Percentiles rank a stretch among this genome's conserved stretches.
These are phyloP conservation scores for Collybiopsis confluens DNA, from an alignment of 768 basidiomycete genomes.

Conservation along the genomic window DNA sequence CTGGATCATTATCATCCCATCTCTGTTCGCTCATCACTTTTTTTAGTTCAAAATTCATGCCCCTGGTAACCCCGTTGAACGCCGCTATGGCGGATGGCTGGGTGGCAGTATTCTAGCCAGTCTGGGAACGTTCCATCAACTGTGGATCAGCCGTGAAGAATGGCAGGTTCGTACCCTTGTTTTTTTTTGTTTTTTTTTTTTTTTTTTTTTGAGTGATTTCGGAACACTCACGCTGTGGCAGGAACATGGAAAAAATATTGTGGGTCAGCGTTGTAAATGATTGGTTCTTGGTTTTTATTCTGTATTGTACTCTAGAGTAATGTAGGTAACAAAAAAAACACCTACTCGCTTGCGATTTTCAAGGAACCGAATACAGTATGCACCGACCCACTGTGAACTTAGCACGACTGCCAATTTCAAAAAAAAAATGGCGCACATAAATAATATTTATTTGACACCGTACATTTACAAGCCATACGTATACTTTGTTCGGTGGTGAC, in stretches of 20 bases:
- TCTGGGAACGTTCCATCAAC: constrained; percentile 95
- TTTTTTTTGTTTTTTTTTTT: neutral
- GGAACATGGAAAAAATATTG: constrained; percentile 82
- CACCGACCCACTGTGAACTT: no score
- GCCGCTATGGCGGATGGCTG: constrained; percentile 91
- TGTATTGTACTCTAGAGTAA: neutral
- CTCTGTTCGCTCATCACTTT: neutral
- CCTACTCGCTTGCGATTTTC: no score
- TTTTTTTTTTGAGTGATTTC: neutral
- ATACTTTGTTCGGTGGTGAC: neutral
- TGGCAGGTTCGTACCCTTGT: constrained; percentile 63
- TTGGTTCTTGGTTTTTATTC: neutral
- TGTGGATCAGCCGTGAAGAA: constrained; percentile 93
- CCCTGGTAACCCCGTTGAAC: constrained; percentile 85
- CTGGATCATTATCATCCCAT: neutral
- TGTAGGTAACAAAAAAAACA: neutral
- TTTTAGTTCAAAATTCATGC: constrained; percentile 84
- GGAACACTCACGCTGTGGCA: constrained; percentile 20
- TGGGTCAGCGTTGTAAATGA: constrained; percentile 82
- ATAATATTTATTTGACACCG: constrained; percentile 1
- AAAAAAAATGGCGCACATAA: neutral
- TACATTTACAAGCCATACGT: constrained; percentile 5
- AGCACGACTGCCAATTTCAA: neutral
- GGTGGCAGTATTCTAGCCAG: constrained; percentile 94
- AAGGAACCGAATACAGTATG: no score